Base-by-base conservation (phyloP, 164 flowering plant genomes). In the Taxillus chinensis region DNA sequence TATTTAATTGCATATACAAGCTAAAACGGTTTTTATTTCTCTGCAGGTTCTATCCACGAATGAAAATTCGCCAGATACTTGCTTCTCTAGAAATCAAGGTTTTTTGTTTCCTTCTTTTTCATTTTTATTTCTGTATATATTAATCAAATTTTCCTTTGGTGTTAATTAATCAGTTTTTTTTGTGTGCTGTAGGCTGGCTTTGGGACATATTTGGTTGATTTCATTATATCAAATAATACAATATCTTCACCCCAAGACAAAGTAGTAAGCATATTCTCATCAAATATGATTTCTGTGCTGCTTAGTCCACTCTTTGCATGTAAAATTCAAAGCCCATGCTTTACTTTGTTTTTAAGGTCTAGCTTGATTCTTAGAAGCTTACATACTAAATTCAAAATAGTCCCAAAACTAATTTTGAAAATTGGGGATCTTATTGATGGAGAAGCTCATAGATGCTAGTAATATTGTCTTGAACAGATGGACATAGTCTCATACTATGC, bases 71-170 rank as follows among this genome's bases (percentile, higher is more conserved):
- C 10, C 70, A 76, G 12, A 75, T 86, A 57, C 74, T 89, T 62
- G 71, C 77, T 54, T 79, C 75, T 70, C 70, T 85, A 66, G 88
- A 82, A 70, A 80, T 77, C 16, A 80, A 89, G 90, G 98, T 91
- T 42, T 48, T 11, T 48, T 27, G 27, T 17, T 55, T 37, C 45
- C 14, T 41, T 41, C 4, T 37, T 11, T 4, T 58, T 3, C 9
- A 4, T 41, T 37, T 48, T 16, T 11, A 17, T 68, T 11, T 27
- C 55, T 54, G 0, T 42, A 48, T 49, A 45, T 56, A 62, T 57
- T 17, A 27, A 14, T 15, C 8, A 41, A 13, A 42, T 14, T 40
- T 12, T 10, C 15, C 43, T 27, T 27, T 27, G 27, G 27, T 57
- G 50, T 15, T 55, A 45, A n/a, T 62, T 43, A 61, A 58, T 40